These are phyloP conservation scores for Allomyces arbusculus DNA, from an alignment of 192 early-diverging fungal species.

Conservation along the genomic window DNA sequence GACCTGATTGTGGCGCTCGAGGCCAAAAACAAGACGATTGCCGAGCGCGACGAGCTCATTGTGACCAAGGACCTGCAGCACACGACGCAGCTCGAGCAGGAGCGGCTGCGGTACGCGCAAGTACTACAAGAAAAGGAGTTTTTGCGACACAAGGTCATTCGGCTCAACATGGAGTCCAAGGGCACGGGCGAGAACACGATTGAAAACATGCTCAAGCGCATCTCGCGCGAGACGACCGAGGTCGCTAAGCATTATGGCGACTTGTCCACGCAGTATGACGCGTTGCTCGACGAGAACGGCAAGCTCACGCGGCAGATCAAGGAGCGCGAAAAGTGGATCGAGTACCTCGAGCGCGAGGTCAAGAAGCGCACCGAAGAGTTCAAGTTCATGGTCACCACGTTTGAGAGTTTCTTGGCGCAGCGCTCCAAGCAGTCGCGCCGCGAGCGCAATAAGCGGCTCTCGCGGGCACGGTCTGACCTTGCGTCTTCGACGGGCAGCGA, in stretches of 20 bases:
- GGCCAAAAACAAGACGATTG: slow-evolving; percentile 23
- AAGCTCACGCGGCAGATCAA: slow-evolving; percentile 18
- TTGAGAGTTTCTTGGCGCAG: slow-evolving; percentile 30
- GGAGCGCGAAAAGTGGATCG: slow-evolving; percentile 27
- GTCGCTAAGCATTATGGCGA: slow-evolving; percentile 27
- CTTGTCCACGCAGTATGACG: slow-evolving; percentile 22
- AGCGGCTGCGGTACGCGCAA: slow-evolving; percentile 13
- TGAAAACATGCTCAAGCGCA: slow-evolving; percentile 39
- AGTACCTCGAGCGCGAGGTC: slow-evolving; percentile 33
- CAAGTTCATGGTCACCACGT: slow-evolving; percentile 28
- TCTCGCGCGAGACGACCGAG: slow-evolving; percentile 26
- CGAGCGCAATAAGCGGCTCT: slow-evolving; percentile 19
- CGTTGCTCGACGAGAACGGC: slow-evolving; percentile 17
- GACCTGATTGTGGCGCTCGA: slow-evolving; percentile 30
- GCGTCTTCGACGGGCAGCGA: too few species aligned
- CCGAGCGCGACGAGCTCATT: slow-evolving; percentile 23
- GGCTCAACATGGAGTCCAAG: slow-evolving; percentile 31
- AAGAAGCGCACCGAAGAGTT: slow-evolving; percentile 25
- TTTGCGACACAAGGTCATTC: slow-evolving; percentile 40
- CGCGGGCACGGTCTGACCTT: background rate
- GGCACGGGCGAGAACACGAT: slow-evolving; percentile 39
- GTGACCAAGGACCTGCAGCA: slow-evolving; percentile 18
- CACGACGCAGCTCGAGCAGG: slow-evolving; percentile 18
- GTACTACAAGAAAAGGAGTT: slow-evolving; percentile 35
- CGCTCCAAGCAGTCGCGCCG: slow-evolving; percentile 18